phyloP scores from a whole-genome alignment of 352 stramenopile genomes.

The Phytophthora ohioensis region DNA sequence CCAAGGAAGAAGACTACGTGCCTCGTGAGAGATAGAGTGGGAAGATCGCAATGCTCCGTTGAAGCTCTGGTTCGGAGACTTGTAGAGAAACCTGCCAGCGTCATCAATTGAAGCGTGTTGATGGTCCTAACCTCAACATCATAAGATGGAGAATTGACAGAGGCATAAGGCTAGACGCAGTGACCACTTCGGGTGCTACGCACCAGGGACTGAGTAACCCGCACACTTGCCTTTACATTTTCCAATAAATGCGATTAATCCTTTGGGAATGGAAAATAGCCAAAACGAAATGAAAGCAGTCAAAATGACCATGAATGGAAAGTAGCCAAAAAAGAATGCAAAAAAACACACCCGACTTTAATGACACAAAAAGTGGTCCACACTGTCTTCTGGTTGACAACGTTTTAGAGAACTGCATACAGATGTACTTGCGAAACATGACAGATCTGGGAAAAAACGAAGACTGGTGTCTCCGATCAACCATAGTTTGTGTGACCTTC shows the following conservation, averaged over 20 bases:
- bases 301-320: too few relatives aligned
- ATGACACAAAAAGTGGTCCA: conserved; percentile 8
- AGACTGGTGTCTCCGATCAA: conserved; percentile 39
- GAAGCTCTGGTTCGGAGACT: background rate
- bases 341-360: background rate
- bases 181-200: too few relatives aligned
- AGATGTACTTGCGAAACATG: conserved; percentile 21
- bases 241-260: too few relatives aligned
- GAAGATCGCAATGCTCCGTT: background rate
- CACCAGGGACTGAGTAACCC: too few relatives aligned
- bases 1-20: too few relatives aligned
- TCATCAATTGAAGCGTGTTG: background rate
- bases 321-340: too few relatives aligned
- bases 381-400: conserved; percentile 30
- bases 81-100: conserved; percentile 1
- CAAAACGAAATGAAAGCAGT: too few relatives aligned
- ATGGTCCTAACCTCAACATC: background rate
- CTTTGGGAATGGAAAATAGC: too few relatives aligned
- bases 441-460: conserved; percentile 4
- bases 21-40: too few relatives aligned
- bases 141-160: background rate
- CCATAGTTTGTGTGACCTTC: conserved; percentile 39
- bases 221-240: too few relatives aligned
- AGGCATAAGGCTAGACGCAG: background rate
- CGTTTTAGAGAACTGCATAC: conserved; percentile 25